Base-by-base conservation (phyloP, 148 eudicot genomes). In the Tetragonia tetragonoides region DNA sequence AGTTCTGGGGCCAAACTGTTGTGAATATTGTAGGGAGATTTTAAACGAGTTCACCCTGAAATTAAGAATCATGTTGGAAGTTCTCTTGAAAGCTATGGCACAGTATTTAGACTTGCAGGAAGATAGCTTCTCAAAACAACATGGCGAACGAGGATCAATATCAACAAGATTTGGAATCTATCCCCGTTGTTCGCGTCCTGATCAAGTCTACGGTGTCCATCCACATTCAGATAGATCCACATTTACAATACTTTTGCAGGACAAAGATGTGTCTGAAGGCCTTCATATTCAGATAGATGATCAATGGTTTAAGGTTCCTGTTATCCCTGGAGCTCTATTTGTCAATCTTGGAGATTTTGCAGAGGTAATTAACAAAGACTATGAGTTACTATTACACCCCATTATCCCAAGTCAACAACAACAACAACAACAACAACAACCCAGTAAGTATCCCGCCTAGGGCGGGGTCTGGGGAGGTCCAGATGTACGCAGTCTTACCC, bases 291-390 rank as follows among this genome's bases (percentile, higher is more conserved):
- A 74, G 64, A 90, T 85, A 79, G 89, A 85, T 76, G 84, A 71
- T 79, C 85, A 87, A 42, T 90, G 91, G 91, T 81, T 80, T 60
- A 82, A 71, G 57, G 90, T 86, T 79, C 90, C 88, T 10, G 85
- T 85, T n/a, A 69, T 84, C 11, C 90, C 86, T 54, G 78, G 81
- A 64, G 93, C 91, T 21, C 66, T 90, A 0, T 75, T 87, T n/a
- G 66, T 88, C 73, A 85, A 85, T 64, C 77, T 78, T 64, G 93
- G 91, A 18, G 91, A 90, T 78, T 84, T 79, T 73, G 76, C 80
- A 16, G 90, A 90, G 91, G 93, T 86, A 81, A 59, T 2, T 68
- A 7, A 40, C 34, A 1, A 37, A 2, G n/a, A 67, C 6, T 0
- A 5, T 10, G 49, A 46, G 49, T 46, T 46, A 5, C 49, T 46